Conservation (phyloP, 371 early-diverging fungal genomes). For the Mucor circinelloides region DNA sequence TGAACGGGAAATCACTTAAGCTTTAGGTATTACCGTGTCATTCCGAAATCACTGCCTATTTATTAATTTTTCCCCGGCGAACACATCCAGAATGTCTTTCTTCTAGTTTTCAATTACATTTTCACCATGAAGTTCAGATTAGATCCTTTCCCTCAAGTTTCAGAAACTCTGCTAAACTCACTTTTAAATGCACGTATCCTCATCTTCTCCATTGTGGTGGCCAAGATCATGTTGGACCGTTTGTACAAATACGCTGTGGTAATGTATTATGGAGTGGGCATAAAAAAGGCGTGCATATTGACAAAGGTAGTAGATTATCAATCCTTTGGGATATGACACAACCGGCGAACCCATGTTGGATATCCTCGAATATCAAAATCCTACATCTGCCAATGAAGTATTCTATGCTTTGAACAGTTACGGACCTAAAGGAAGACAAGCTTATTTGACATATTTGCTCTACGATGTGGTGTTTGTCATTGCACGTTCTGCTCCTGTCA, state of each 20-base stretch:
- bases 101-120: background rate
- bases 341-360: conserved; percentile 40
- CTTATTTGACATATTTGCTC: conserved; percentile 37
- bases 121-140: conserved; percentile 25
- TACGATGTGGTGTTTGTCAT: conserved; percentile 43
- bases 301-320: conserved; percentile 32
- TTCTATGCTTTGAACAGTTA: conserved; percentile 36
- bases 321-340: conserved; percentile 37
- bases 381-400: conserved; percentile 34
- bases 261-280: conserved; percentile 6
- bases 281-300: background rate
- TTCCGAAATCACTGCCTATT: background rate
- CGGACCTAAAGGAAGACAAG: conserved; percentile 45
- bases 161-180: conserved; percentile 24
- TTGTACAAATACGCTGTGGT: conserved; percentile 46
- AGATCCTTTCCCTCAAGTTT: conserved; percentile 45
- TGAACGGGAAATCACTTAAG: background rate
- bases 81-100: background rate
- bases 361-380: conserved; percentile 47
- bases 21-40: background rate
- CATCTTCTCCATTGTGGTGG: conserved; percentile 34
- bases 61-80: background rate
- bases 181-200: conserved; percentile 46
- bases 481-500: conserved; percentile 38
- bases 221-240: conserved; percentile 49